Conservation (phyloP, 345 rosid species). For the Salix exigua region DNA sequence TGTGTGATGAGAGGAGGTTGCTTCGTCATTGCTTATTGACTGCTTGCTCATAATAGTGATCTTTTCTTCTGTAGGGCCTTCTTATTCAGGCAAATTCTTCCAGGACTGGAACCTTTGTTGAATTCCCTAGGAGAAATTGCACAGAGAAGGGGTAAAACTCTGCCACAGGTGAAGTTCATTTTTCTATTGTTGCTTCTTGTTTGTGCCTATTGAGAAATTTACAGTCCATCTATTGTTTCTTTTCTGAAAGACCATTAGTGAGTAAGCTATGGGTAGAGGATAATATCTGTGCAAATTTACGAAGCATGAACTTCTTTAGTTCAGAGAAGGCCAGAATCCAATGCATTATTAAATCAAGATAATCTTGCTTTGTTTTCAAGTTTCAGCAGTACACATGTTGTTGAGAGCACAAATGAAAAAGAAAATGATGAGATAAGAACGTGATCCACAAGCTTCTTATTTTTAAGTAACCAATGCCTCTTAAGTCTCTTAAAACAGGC, state of each 20-base stretch:
- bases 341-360: background rate
- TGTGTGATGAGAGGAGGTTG: background rate
- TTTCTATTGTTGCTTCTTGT: background rate
- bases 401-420: too few species aligned
- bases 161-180: slow-evolving; percentile 49
- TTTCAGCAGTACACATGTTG: too few species aligned
- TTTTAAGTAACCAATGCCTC: too few species aligned
- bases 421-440: too few species aligned
- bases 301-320: background rate
- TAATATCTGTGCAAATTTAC: background rate
- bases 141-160: slow-evolving; percentile 51
- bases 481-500: too few species aligned
- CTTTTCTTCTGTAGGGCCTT: slow-evolving; percentile 43
- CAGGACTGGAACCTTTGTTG: slow-evolving; percentile 70
- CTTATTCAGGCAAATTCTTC: slow-evolving; percentile 77
- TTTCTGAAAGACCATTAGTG: too few species aligned
- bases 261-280: too few species aligned
- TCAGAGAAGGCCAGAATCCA: background rate
- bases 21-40: background rate
- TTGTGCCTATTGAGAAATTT: background rate
- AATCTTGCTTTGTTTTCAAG: too few species aligned
- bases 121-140: slow-evolving; percentile 50
- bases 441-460: too few species aligned
- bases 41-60: background rate
- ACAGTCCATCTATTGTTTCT: background rate